These are phyloP conservation scores for Botryobasidium botryosum DNA, from an alignment of 768 basidiomycete species.

Conservation along the genomic window DNA sequence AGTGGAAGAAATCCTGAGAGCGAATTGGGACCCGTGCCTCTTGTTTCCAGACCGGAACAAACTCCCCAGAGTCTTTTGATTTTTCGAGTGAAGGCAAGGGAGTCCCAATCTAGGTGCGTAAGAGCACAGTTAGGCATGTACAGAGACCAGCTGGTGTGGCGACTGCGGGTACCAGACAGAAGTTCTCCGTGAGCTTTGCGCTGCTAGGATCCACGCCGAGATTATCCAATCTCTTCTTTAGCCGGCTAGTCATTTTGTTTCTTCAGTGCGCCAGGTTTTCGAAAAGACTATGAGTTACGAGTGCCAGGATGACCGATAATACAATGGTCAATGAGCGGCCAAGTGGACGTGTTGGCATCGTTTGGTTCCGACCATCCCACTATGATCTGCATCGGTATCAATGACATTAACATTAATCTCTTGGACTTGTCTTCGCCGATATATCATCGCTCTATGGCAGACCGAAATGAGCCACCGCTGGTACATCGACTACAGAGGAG, in stretches of 20 bases:
- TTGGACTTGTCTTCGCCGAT: too few species aligned
- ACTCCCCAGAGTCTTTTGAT: constrained; percentile 80
- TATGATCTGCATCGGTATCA: too few species aligned
- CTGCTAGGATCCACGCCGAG: constrained; percentile 53
- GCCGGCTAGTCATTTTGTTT: constrained; percentile 27
- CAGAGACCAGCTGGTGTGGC: neutral
- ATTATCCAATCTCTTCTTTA: constrained; percentile 76
- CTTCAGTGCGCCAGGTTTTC: neutral
- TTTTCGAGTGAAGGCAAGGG: constrained; percentile 91
- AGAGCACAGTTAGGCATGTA: constrained; percentile 1
- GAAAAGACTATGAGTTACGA: too few species aligned
- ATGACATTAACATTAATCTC: too few species aligned
- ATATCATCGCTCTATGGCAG: too few species aligned
- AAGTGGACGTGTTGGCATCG: too few species aligned
- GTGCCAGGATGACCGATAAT: too few species aligned
- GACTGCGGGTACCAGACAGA: constrained; percentile 47
- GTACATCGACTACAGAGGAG: too few species aligned
- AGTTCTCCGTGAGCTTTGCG: constrained; percentile 60
- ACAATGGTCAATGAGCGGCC: too few species aligned
- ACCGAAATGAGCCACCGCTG: too few species aligned
- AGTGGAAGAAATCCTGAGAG: constrained; percentile 12
- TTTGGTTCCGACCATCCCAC: too few species aligned
- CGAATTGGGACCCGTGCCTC: constrained; percentile 37
- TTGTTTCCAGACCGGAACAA: constrained; percentile 96
- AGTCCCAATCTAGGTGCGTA: constrained; percentile 83